These are phyloP conservation scores for Actinidia polygama DNA, from an alignment of 179 eudicot genomes.

Conservation along the genomic window DNA sequence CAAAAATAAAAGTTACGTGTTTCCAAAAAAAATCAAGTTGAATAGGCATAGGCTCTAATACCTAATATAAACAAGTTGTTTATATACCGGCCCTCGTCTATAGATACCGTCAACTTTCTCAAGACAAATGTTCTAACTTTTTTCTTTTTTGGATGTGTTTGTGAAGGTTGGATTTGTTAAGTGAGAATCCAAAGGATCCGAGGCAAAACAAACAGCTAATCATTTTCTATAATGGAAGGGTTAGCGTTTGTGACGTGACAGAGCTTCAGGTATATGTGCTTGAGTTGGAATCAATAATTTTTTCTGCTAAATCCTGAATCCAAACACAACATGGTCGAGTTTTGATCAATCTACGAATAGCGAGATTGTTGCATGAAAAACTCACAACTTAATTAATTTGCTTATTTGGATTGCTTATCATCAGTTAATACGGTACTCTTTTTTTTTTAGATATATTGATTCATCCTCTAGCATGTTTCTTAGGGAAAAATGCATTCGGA, in stretches of 20 bases:
- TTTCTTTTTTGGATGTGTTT: background rate
- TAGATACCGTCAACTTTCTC: no score
- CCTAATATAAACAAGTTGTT: no score
- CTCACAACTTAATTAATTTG: background rate
- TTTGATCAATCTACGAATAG: background rate
- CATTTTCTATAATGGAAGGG: constrained; percentile 43
- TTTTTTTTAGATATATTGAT: no score
- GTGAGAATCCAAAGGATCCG: background rate
- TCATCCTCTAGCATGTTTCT: no score
- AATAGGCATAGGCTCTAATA: no score
- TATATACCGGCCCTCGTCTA: no score
- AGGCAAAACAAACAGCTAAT: constrained; percentile 23
- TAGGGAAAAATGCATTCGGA: no score
- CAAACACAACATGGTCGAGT: background rate
- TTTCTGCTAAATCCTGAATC: background rate
- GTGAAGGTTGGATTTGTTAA: constrained; percentile 5
- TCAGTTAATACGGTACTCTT: no score
- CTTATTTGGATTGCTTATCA: background rate
- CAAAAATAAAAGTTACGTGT: no score
- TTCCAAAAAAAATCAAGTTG: no score
- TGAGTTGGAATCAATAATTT: background rate
- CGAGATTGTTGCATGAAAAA: no score
- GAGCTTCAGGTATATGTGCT: constrained; percentile 27
- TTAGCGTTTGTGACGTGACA: constrained; percentile 40
- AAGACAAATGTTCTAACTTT: no score